Conservation (phyloP, 805 yeast species). For the Starmera dryadoides region DNA sequence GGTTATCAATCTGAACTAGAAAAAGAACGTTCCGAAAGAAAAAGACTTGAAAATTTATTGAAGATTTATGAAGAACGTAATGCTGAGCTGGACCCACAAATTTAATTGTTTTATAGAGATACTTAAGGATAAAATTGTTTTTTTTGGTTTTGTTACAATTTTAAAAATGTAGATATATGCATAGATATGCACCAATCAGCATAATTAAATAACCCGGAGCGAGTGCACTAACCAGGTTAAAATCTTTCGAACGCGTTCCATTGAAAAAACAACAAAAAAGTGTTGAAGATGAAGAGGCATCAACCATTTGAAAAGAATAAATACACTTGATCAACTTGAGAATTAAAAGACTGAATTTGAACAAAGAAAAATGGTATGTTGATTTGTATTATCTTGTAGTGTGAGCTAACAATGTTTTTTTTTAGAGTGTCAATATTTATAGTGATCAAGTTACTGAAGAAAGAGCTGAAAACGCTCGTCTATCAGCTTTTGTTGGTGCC, state of each 20-base stretch:
- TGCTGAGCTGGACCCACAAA: conserved; percentile 6
- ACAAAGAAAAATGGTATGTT: not conserved
- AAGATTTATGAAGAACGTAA: conserved; percentile 21
- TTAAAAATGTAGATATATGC: not conserved
- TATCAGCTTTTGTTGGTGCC: conserved; percentile 96
- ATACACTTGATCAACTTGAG: not conserved
- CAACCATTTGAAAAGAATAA: no score
- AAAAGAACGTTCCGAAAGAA: conserved; percentile 46
- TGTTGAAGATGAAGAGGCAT: not conserved
- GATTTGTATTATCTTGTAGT: no score
- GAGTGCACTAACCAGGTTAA: not conserved
- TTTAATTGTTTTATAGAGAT: not conserved
- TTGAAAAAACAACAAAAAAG: not conserved
- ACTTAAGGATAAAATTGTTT: no score
- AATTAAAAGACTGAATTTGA: no score
- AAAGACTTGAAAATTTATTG: conserved; percentile 34
- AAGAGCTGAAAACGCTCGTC: conserved; percentile 95
- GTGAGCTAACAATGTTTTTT: not conserved
- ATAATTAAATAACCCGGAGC: not conserved
- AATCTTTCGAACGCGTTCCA: not conserved
- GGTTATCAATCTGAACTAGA: conserved; percentile 53
- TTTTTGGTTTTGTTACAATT: no score
- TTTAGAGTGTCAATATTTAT: conserved; percentile 70
- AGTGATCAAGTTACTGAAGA: conserved; percentile 98
- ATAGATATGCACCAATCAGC: not conserved